Evolutionary conservation across 768 basidiomycete species (phyloP), one percentile per base, ranked within the genome.

Genomic region (Auricularia auricula-judae): DNA sequence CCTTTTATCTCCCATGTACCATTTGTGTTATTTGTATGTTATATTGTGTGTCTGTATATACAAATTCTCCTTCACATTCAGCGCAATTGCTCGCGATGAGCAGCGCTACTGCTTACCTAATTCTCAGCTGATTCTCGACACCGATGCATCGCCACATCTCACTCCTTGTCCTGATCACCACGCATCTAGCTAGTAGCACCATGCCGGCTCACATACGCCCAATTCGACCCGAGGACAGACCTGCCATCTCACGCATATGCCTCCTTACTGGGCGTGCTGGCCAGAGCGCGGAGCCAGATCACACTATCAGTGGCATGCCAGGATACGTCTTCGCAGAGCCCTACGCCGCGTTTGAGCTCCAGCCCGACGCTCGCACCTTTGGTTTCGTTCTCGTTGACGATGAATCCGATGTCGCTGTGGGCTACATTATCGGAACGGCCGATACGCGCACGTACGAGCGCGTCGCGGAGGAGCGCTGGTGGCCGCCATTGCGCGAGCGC

Each of bases 291-390:
- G 84, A 84, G 72, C 68, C 68, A 43, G 76, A 84, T 35, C 86
- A 90, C 74, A 81, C 82, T 47, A 80, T 79, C 68, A 77, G 76
- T 12, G 86, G 87, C 67, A 82, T 91, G 39, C 85, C 83, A 11
- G 88, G 89, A 4, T 78, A 90, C 53, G 78, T 87, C 53, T 91
- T 86, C 70, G 86, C 89, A 3, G 81, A 89, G 58, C 90, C 90
- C 2, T 92, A 92, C 73, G 79, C 88, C 65, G 82, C 83, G 63
- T 81, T 84, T n/a, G 80, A 76, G 4, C 68, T 70, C 63, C 14
- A 33, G 29, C 16, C 21, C 10, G 56, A 14, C 12, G 56, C 16
- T 33, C 23, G 14, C 14, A 84, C 86, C 29, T 90, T 84, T 81
- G 88, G 82, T 11, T 92, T 88, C 72, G 88, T 91, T 51, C 74